Evolutionary conservation across 176 grass and related monocot genomes (phyloP).

Genomic region (Luzula sylvatica): DNA sequence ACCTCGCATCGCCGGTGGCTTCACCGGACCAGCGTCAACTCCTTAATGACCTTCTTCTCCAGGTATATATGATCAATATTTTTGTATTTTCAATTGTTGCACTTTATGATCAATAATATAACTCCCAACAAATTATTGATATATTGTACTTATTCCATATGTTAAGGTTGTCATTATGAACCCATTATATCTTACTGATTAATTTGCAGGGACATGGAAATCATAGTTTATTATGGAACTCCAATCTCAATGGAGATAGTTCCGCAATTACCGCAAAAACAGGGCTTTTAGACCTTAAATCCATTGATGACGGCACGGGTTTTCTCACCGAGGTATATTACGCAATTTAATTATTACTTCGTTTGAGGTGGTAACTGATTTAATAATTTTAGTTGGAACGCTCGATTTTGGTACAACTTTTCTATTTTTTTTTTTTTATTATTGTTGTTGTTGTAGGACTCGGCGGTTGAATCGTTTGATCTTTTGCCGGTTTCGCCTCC

Average conservation of each 20-base stretch:
- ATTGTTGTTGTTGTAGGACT: constrained; percentile 1
- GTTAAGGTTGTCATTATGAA: no score
- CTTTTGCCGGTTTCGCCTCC: constrained; percentile 16
- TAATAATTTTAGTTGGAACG: no score
- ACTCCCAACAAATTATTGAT: no score
- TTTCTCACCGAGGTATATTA: constrained; percentile 39
- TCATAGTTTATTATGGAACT: constrained; percentile 21
- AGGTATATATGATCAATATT: constrained; percentile 25
- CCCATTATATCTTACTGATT: no score
- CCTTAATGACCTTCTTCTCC: constrained; percentile 22
- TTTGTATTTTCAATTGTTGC: no score
- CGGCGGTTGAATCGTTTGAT: constrained; percentile 6
- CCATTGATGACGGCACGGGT: constrained; percentile 15
- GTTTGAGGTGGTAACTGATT: no score
- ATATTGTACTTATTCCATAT: no score
- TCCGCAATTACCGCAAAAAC: constrained; percentile 5
- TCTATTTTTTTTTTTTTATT: not conserved
- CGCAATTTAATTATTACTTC: no score
- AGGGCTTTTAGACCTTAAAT: constrained; percentile 40
- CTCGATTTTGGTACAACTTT: no score
- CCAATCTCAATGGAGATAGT: constrained; percentile 9
- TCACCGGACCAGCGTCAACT: constrained; percentile 18
- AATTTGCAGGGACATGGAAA: constrained; percentile 27
- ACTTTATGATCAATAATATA: no score
- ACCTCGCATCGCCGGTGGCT: constrained; percentile 29